Evolutionary conservation across 441 rosid genomes (phyloP).

Genomic region (Brassica hybrid): DNA sequence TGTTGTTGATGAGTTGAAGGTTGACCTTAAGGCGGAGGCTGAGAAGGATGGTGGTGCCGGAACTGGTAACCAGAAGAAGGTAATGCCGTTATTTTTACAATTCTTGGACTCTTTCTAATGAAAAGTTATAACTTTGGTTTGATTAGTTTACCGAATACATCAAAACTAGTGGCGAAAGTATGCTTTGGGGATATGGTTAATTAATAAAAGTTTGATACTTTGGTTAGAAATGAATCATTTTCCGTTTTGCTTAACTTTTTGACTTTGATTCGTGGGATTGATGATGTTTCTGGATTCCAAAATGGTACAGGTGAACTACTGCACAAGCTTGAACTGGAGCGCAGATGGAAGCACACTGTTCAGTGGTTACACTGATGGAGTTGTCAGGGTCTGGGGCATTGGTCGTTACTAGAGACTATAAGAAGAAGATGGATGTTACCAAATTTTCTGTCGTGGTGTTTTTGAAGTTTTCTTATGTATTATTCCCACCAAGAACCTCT

Average conservation of each 20-base stretch:
- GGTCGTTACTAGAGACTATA: slow-evolving; percentile 60
- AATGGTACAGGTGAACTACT: slow-evolving; percentile 70
- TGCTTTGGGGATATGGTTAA: background rate
- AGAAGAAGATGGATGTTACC: background rate
- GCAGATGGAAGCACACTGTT: slow-evolving; percentile 92
- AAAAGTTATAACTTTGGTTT: too few relatives aligned
- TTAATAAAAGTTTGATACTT: background rate
- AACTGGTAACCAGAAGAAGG: slow-evolving; percentile 50
- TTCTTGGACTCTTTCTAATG: too few relatives aligned
- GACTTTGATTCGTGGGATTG: background rate
- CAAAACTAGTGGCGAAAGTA: background rate
- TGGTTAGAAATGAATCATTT: background rate
- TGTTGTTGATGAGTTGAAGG: slow-evolving; percentile 93
- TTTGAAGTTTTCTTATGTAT: slow-evolving; percentile 8
- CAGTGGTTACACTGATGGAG: slow-evolving; percentile 95
- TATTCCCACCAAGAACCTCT: slow-evolving; percentile 14
- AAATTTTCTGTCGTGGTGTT: background rate
- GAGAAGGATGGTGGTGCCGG: slow-evolving; percentile 67
- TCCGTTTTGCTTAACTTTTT: background rate
- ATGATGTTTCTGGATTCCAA: background rate
- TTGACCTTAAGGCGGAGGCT: slow-evolving; percentile 92
- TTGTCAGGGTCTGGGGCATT: slow-evolving; percentile 92
- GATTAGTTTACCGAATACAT: background rate
- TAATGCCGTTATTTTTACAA: slow-evolving; percentile 3
- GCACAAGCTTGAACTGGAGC: slow-evolving; percentile 96